These are phyloP conservation scores for Penicillium desertorum DNA, from an alignment of 495 filamentous ascomycete genomes.

Conservation along the genomic window DNA sequence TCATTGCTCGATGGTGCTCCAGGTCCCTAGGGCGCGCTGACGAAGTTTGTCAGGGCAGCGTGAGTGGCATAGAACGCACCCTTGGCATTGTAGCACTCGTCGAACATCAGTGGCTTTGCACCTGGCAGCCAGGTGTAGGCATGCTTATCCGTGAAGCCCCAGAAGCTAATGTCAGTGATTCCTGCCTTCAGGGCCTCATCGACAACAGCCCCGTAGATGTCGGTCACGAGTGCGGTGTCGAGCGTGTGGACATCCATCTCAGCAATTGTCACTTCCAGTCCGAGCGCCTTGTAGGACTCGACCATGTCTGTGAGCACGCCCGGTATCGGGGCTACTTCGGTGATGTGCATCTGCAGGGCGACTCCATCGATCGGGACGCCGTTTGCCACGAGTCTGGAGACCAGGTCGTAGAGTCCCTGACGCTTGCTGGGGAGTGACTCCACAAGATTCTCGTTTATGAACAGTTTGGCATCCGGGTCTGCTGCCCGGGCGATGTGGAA, in stretches of 20 bases:
- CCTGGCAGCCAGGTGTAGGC: conserved; percentile 16
- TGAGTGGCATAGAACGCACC: neutral
- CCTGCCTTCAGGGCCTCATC: conserved; percentile 15
- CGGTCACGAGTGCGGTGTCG: neutral
- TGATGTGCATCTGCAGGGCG: conserved; percentile 5
- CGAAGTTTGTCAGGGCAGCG: neutral
- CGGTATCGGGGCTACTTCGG: neutral
- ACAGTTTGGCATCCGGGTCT: neutral
- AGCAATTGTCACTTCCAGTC: neutral
- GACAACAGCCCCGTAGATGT: neutral
- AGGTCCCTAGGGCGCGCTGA: neutral
- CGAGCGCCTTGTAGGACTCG: conserved; percentile 2
- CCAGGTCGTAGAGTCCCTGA: neutral
- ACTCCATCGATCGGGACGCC: neutral
- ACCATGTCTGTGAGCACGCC: neutral
- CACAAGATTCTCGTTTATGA: neutral
- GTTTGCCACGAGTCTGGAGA: neutral
- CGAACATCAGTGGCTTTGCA: conserved; percentile 20
- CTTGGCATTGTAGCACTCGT: conserved; percentile 14
- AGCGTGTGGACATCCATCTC: conserved; percentile 1
- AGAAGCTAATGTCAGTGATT: conserved; percentile 19
- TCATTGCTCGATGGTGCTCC: neutral
- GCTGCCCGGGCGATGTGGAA: conserved; percentile 3
- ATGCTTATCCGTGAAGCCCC: conserved; percentile 21
- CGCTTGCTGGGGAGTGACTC: neutral